Evolutionary conservation across 2,329 filamentous ascomycete genomes (phyloP).

Genomic region (Neonectria faginata): DNA sequence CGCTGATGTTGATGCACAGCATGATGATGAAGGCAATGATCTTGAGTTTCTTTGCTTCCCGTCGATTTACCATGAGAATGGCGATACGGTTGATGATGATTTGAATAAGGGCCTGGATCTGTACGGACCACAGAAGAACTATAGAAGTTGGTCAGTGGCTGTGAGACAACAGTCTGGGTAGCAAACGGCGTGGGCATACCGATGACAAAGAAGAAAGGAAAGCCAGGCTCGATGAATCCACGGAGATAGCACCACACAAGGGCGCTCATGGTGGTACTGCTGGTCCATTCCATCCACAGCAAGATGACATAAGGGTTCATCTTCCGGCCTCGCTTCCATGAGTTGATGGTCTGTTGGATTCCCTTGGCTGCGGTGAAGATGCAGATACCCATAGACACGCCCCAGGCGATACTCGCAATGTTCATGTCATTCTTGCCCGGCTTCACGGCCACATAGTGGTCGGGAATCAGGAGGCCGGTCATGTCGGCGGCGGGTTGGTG

Average conservation of each 20-base stretch:
- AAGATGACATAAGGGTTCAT: conserved; percentile 41
- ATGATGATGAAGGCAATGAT: conserved; percentile 58
- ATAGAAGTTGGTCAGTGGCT: not conserved
- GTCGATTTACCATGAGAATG: conserved; percentile 58
- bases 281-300: conserved; percentile 42
- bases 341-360: conserved; percentile 38
- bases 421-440: conserved; percentile 43
- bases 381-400: conserved; percentile 43
- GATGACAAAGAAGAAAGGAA: conserved; percentile 41
- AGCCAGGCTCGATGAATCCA: conserved; percentile 41
- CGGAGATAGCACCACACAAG: conserved; percentile 44
- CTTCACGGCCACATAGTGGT: conserved; percentile 23
- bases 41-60: conserved; percentile 55
- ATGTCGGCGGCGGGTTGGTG: conserved; percentile 24
- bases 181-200: conserved; percentile 21
- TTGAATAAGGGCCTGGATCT: conserved; percentile 64
- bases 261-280: conserved; percentile 43
- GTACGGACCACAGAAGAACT: conserved; percentile 54
- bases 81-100: conserved; percentile 68
- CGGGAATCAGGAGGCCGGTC: conserved; percentile 36
- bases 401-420: conserved; percentile 46
- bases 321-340: conserved; percentile 40
- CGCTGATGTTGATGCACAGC: conserved; percentile 61
- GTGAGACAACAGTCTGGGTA: accelerated
- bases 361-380: conserved; percentile 44